phyloP scores from a whole-genome alignment of 164 flowering plant species.

The Cinnamomum micranthum region DNA sequence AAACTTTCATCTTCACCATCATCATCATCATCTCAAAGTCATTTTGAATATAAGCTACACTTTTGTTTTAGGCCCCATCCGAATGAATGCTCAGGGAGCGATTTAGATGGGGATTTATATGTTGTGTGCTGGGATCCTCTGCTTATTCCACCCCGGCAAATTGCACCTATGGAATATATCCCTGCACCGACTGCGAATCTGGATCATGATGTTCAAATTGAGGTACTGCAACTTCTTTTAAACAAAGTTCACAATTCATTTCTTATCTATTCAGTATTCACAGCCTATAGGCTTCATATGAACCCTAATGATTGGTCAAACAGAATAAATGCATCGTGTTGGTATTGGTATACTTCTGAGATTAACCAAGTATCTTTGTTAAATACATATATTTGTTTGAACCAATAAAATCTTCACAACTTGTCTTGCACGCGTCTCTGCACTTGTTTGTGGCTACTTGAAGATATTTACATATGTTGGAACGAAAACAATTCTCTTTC shows the following conservation, averaged over 20 bases:
- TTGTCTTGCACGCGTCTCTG: no score
- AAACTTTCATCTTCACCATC: background rate
- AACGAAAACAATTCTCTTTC: no score
- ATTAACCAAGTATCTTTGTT: no score
- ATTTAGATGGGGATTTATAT: constrained; percentile 85
- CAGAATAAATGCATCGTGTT: no score
- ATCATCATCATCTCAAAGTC: background rate
- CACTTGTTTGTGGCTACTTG: no score
- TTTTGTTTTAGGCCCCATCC: constrained; percentile 69
- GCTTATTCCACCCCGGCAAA: constrained; percentile 61
- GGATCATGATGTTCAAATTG: constrained; percentile 62
- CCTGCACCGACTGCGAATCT: constrained; percentile 37
- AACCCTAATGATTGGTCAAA: no score
- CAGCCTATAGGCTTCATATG: no score
- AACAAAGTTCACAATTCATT: background rate
- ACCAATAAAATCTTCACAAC: no score
- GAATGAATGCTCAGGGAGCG: constrained; percentile 96
- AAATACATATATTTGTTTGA: no score
- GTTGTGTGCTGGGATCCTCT: constrained; percentile 79
- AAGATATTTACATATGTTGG: no score
- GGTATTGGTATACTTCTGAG: no score
- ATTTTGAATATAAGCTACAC: background rate
- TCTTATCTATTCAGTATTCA: background rate
- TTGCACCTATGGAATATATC: constrained; percentile 67
- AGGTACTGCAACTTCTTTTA: constrained; percentile 15